Evolutionary conservation across 495 filamentous ascomycete genomes (phyloP).

Genomic region (Penicillium pancosmium): DNA sequence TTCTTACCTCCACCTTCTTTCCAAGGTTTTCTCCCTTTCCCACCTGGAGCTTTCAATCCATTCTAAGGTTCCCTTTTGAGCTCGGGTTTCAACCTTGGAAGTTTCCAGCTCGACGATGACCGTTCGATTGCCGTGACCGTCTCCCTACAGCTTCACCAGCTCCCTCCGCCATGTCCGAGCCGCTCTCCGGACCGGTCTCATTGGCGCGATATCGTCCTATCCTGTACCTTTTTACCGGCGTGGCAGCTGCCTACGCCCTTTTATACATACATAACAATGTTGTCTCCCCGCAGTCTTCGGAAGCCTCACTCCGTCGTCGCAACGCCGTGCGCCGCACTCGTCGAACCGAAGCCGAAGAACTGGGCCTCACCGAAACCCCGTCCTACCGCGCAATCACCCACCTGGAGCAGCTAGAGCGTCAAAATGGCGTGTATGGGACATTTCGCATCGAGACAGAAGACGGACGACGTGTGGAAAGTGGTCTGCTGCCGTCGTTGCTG

Average conservation of each 20-base stretch:
- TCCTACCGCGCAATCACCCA: conserved; percentile 47
- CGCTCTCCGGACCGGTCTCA: conserved; percentile 38
- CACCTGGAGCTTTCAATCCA: not conserved
- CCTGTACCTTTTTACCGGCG: conserved; percentile 52
- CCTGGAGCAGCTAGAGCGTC: conserved; percentile 46
- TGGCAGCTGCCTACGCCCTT: conserved; percentile 52
- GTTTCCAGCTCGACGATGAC: conserved; percentile 13
- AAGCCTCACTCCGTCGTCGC: conserved; percentile 47
- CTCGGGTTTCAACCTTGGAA: not conserved
- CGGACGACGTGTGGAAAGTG: conserved; percentile 50
- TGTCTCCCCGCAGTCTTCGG: conserved; percentile 27
- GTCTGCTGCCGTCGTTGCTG: conserved; percentile 47
- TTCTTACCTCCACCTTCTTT: not conserved
- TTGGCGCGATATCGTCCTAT: conserved; percentile 52
- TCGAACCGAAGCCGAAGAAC: conserved; percentile 34
- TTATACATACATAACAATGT: conserved; percentile 49
- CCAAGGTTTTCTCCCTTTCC: no score
- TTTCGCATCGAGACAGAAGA: conserved; percentile 53
- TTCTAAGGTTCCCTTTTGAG: not conserved
- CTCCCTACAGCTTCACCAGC: conserved; percentile 18
- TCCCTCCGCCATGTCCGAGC: conserved; percentile 38
- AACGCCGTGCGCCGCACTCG: conserved; percentile 48
- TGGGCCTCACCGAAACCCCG: conserved; percentile 32
- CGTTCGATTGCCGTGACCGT: conserved; percentile 19
- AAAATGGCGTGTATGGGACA: conserved; percentile 52